phyloP scores from a whole-genome alignment of 768 basidiomycete species.

The Tricholoma bakamatsutake region DNA sequence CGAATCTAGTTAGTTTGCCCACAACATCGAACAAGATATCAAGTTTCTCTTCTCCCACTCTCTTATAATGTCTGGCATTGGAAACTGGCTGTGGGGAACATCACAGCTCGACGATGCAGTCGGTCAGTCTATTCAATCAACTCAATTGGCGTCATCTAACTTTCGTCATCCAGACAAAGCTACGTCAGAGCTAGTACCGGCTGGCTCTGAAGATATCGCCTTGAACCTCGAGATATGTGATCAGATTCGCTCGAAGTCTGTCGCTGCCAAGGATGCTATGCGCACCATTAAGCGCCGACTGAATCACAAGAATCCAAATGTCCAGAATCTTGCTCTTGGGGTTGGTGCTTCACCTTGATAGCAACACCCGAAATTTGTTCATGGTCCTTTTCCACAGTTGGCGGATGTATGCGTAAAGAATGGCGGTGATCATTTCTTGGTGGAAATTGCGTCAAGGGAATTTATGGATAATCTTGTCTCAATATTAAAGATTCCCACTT shows the following conservation, averaged over 20 bases:
- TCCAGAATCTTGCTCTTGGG: conserved; percentile 79
- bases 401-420: conserved; percentile 95
- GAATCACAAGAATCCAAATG: conserved; percentile 94
- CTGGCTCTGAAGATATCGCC: conserved; percentile 85
- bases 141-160: not conserved
- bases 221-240: conserved; percentile 95
- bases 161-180: conserved; percentile 64
- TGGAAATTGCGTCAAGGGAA: conserved; percentile 80
- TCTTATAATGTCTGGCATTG: conserved; percentile 49
- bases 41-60: not conserved
- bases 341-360: conserved; percentile 40
- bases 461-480: conserved; percentile 93
- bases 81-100: conserved; percentile 74
- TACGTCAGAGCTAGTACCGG: conserved; percentile 85
- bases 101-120: conserved; percentile 80
- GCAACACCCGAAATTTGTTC: not conserved
- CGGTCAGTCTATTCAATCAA: conserved; percentile 41
- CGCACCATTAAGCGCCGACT: conserved; percentile 81
- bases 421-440: conserved; percentile 87
- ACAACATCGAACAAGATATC: conserved; percentile 2
- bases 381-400: conserved; percentile 40
- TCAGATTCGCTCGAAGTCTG: conserved; percentile 89
- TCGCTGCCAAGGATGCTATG: conserved; percentile 82
- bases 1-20: no score
- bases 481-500: conserved; percentile 68